phyloP scores from a whole-genome alignment of 306 rosid genomes.

The Quercus robur region DNA sequence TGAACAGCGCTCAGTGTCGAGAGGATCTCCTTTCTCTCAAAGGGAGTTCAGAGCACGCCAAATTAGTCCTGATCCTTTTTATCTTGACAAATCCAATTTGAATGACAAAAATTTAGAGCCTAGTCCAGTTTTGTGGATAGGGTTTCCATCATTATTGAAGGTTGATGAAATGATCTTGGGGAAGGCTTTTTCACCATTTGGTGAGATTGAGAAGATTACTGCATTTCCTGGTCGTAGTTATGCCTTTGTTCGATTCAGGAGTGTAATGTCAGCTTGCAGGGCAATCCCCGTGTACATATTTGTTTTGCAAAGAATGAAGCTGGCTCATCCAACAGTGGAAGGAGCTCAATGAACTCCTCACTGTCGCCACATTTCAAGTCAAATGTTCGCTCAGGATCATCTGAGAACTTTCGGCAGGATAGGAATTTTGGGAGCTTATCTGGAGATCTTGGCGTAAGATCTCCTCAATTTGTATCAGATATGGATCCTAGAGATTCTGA shows the following conservation, averaged over 20 bases:
- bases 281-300: slow-evolving; percentile 95
- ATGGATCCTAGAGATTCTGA: slow-evolving; percentile 55
- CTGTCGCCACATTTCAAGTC: slow-evolving; percentile 49
- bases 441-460: slow-evolving; percentile 41
- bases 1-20: slow-evolving; percentile 45
- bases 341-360: slow-evolving; percentile 52
- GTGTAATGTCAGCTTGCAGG: slow-evolving; percentile 61
- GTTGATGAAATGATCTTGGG: slow-evolving; percentile 75
- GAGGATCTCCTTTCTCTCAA: slow-evolving; percentile 66
- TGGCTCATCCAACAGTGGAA: slow-evolving; percentile 69
- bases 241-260: slow-evolving; percentile 89
- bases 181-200: slow-evolving; percentile 85
- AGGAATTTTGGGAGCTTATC: slow-evolving; percentile 37
- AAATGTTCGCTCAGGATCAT: slow-evolving; percentile 50
- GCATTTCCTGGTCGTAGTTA: slow-evolving; percentile 92
- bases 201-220: slow-evolving; percentile 84
- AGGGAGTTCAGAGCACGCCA: slow-evolving; percentile 59
- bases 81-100: slow-evolving; percentile 61
- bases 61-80: slow-evolving; percentile 56
- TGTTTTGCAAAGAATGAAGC: slow-evolving; percentile 89
- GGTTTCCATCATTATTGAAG: slow-evolving; percentile 81
- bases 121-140: slow-evolving; percentile 94
- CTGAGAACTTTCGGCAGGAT: slow-evolving; percentile 47
- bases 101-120: slow-evolving; percentile 80
- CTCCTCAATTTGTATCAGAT: slow-evolving; percentile 49